Conservation (phyloP, 1,139 yeast species). For the Casaregolazyma lundiana region DNA sequence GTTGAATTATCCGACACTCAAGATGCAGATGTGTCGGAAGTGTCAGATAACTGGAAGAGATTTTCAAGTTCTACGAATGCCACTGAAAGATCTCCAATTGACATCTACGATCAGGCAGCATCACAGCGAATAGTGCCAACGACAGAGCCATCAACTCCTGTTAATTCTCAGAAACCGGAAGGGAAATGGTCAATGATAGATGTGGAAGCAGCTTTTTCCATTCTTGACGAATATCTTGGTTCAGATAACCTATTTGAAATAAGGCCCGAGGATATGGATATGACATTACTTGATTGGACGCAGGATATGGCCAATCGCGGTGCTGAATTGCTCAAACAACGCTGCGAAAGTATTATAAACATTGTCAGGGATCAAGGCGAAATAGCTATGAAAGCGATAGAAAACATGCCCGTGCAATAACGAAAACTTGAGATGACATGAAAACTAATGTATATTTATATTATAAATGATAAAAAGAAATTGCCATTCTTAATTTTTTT, state of each 20-base stretch:
- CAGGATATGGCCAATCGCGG: constrained; percentile 37
- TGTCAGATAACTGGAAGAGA: constrained; percentile 17
- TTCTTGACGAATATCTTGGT: constrained; percentile 27
- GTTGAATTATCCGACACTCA: not conserved
- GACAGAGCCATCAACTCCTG: not conserved
- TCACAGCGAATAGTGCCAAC: not conserved
- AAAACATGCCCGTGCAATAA: constrained; percentile 18
- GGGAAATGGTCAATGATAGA: constrained; percentile 28
- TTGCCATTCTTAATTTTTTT: not conserved
- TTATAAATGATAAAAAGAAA: not conserved
- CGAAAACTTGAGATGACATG: not conserved
- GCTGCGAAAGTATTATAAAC: constrained; percentile 33
- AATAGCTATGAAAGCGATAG: constrained; percentile 25
- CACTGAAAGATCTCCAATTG: not conserved
- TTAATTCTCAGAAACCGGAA: not conserved
- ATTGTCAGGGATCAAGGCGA: constrained; percentile 26
- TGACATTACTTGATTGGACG: constrained; percentile 72
- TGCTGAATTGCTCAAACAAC: constrained; percentile 29
- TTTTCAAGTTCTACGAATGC: constrained; percentile 17
- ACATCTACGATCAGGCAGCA: not conserved
- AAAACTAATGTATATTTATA: not conserved
- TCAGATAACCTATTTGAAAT: not conserved
- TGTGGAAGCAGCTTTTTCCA: constrained; percentile 34
- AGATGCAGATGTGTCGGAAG: not conserved
- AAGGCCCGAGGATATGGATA: constrained; percentile 21